Conservation (phyloP, 495 filamentous ascomycete genomes). For the Copromyces sp. region DNA sequence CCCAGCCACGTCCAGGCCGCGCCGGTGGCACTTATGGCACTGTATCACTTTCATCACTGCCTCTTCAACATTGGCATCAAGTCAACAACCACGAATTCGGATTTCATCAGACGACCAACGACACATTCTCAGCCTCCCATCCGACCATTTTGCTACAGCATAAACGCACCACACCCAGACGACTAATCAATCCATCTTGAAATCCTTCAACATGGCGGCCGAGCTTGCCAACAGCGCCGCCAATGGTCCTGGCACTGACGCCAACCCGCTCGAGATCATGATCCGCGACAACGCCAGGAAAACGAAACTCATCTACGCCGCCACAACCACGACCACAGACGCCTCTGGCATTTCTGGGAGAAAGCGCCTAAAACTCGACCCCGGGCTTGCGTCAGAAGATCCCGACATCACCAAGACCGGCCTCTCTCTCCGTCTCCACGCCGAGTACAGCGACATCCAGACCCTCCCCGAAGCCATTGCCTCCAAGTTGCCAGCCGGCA, state of each 20-base stretch:
- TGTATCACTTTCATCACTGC: neutral
- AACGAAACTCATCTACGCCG: slow-evolving; percentile 31
- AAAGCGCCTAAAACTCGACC: slow-evolving; percentile 34
- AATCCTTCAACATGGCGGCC: slow-evolving; percentile 11
- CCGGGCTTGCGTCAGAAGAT: slow-evolving; percentile 25
- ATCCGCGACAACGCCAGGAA: slow-evolving; percentile 32
- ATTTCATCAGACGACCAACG: neutral
- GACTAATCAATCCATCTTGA: neutral
- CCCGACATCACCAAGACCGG: slow-evolving; percentile 29
- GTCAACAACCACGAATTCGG: neutral
- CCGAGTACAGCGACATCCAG: slow-evolving; percentile 74
- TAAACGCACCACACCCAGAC: neutral
- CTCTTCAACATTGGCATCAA: neutral
- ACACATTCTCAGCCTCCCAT: neutral
- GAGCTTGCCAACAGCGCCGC: slow-evolving; percentile 14
- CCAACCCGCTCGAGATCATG: slow-evolving; percentile 24
- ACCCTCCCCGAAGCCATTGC: slow-evolving; percentile 78
- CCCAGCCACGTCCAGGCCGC: neutral
- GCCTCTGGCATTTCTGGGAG: slow-evolving; percentile 17
- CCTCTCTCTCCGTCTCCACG: slow-evolving; percentile 35
- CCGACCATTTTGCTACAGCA: neutral
- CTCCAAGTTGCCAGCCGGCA: slow-evolving; percentile 61
- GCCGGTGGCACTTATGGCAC: neutral
- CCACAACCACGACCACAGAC: slow-evolving; percentile 5
- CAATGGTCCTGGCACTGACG: slow-evolving; percentile 11